Evolutionary conservation across 2,329 filamentous ascomycete species (phyloP).

Genomic region (Sclerotinia glacialis): DNA sequence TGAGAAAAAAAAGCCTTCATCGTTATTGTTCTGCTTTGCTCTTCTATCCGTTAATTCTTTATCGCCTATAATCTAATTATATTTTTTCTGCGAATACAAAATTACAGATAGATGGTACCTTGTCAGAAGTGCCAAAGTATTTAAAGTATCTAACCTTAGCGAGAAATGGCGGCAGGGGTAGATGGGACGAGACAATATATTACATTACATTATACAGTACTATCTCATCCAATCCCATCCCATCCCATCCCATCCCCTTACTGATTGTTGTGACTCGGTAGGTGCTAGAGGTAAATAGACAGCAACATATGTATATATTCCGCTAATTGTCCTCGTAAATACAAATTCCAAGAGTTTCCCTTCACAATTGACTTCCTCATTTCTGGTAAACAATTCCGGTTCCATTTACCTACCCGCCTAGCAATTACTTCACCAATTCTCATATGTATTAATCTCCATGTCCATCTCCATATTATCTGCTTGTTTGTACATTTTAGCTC

Average conservation of each 20-base stretch:
- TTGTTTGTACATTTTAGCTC: constrained; percentile 1
- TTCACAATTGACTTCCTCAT: background rate
- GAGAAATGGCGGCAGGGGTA: background rate
- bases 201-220: background rate
- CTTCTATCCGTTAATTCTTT: no score
- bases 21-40: background rate
- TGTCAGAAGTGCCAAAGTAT: background rate
- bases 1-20: constrained; percentile 10
- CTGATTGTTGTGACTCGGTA: background rate
- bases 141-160: background rate
- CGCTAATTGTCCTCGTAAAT: background rate
- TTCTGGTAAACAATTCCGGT: background rate
- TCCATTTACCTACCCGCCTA: background rate
- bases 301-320: background rate
- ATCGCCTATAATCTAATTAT: no score
- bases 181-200: background rate
- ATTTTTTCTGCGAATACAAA: no score
- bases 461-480: background rate
- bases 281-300: no score
- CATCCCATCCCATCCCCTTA: background rate
- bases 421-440: no score
- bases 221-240: no score
- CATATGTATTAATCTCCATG: background rate
- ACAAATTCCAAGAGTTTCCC: background rate
- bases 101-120: no score